Evolutionary conservation across 192 early-diverging fungal species (phyloP), one percentile per base, ranked within the genome.

Genomic region (Coemansia sp.): DNA sequence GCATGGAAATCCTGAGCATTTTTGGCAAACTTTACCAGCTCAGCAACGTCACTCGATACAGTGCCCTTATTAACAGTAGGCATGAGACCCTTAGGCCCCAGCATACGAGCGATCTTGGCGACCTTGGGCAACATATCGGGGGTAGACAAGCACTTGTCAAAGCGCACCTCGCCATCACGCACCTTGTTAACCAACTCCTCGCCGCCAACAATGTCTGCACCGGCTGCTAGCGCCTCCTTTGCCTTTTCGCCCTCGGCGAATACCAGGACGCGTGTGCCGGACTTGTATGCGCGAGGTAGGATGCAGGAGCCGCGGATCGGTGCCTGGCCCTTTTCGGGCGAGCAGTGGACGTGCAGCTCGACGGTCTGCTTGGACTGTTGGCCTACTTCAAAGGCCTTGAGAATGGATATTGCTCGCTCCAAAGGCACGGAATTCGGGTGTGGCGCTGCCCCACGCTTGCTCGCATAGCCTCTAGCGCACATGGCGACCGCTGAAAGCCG

Each of bases 61-160:
- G 94, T 96, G 47, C 91, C 91, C 69, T 90, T 92, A 51, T 92
- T 92, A 24, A 87, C 80, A 4, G 90, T 96, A 24, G 96, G 96
- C 96, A 98, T 97, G 62, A 98, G 82, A n/a, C 94, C 94, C 73
- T 93, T 94, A 27, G 96, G 96, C 64, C 96, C 96, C 67, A 98
- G 74, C 27, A 95, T 73, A 49, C 90, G 87, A 6, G 94, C 96
- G 73, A 98, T 90, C 71, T 90, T 92, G 37, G 94, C 86, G 36
- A 97, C 93, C 39, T 87, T 78, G 25, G 94, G 94, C 77, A 94
- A 89, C 91, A 97, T 94, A 17, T 85, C 91, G 31, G 92, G 93
- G 36, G 94, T 98, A 7, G 94, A 86, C 54, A 98, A 79, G 60
- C 90, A 92, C 67, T 91, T 92, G 83, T 95, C 92, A 71, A 96